Base-by-base conservation (phyloP, 2,329 filamentous ascomycete genomes). In the Ophiostoma sp. region DNA sequence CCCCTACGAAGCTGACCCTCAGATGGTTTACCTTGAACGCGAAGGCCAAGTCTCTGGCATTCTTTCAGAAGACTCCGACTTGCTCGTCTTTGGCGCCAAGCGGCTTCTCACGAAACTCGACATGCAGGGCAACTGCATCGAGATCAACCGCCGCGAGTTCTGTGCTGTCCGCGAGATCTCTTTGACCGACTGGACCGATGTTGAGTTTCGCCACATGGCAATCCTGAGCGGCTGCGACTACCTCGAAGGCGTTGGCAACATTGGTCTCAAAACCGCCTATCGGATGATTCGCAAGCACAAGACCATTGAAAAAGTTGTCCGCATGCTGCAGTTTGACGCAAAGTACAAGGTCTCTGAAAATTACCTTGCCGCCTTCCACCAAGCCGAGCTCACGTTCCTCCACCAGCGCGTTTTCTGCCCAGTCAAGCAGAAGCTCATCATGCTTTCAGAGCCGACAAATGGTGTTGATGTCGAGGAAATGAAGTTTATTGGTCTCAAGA, bases 211-310 rank as follows among this genome's bases (percentile, higher is more conserved):
- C 71, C 89, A 89, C 69, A 99, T 99, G 95, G 93, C 94, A 57
- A 99, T 99, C 74, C 81, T 99, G 72, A 97, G 93, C 77, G 95
- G 95, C 8, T 99, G 95, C 77, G 95, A 99, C 78, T 99, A 99
- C 78, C 85, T 98, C n/a, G 83, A 89, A 2, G 91, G 90, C 71
- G 91, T 99, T 72, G 89, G 88, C 70, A 90, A 90, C 68, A 88
- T 99, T 79, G 95, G 95, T 0, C 79, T 99, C 70, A 98, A 97
- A 83, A 98, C 94, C 6, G 94, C 95, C 0, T 91, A 99, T 79
- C 89, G 93, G 64, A 87, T 95, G 82, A 86, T 99, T 71, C 89
- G 94, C 72, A 97, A 96, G 79, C 87, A 97, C 81, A 97, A 94
- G 79, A 92, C 88, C 0, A 86, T 95, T 6, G 94, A 98, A 68